These are phyloP conservation scores for Termitomyces sp. DNA, from an alignment of 768 basidiomycete genomes.

Conservation along the genomic window DNA sequence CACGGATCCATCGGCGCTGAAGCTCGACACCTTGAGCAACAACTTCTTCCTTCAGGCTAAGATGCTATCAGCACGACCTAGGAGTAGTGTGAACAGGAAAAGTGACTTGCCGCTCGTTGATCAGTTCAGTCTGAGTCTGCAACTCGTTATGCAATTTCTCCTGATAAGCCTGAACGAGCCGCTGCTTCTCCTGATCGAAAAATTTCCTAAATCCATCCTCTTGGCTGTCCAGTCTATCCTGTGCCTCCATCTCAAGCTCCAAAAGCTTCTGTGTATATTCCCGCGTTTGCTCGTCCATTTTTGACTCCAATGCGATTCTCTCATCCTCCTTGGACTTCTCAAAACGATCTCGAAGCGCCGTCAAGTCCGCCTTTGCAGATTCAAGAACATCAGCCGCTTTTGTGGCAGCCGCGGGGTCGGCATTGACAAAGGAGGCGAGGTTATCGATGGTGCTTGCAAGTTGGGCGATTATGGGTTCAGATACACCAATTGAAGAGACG, in stretches of 20 bases:
- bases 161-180: constrained; percentile 73
- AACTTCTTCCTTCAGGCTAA: constrained; percentile 88
- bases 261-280: constrained; percentile 81
- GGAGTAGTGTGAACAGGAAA: not conserved
- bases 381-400: constrained; percentile 75
- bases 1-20: constrained; percentile 93
- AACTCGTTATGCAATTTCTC: constrained; percentile 85
- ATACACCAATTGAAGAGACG: constrained; percentile 62
- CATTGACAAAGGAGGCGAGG: constrained; percentile 77
- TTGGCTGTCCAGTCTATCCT: constrained; percentile 80
- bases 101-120: constrained; percentile 79
- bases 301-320: constrained; percentile 51
- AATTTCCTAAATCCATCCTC: constrained; percentile 82
- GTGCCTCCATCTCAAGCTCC: constrained; percentile 79
- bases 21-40: constrained; percentile 96
- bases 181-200: constrained; percentile 72
- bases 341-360: constrained; percentile 69
- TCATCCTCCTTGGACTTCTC: constrained; percentile 80
- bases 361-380: constrained; percentile 76
- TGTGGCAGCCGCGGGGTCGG: constrained; percentile 61
- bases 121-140: constrained; percentile 82
- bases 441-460: constrained; percentile 91
- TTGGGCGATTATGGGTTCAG: constrained; percentile 91
- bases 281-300: constrained; percentile 75
- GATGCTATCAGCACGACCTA: constrained; percentile 1